Base-by-base conservation (phyloP, 495 filamentous ascomycete species). In the Hypoxylon perforatum region DNA sequence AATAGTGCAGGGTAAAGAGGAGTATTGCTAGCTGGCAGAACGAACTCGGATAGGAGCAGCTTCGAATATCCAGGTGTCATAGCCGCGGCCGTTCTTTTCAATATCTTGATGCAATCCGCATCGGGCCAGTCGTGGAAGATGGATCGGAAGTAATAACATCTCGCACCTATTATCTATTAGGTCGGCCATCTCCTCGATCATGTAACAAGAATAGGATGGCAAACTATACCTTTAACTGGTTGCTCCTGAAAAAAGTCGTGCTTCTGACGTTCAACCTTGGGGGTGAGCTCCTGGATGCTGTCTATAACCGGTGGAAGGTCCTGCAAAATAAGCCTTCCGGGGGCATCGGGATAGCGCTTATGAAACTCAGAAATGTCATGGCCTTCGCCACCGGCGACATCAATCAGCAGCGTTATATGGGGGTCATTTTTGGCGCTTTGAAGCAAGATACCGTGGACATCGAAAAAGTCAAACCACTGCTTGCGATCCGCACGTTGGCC, bases 381-480 rank as follows among this genome's bases (percentile, higher is more conserved):
- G 3, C 83, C 82, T 12, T 75, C 59, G 6, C 76, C 75, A 4
- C 80, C 83, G 9, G 76, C 83, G 4, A 86, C 69, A 66, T 88
- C 85, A 19, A 87, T 78, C 5, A 86, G 54, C 1, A 88, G 67
- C 12, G 79, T 73, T 0, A 72, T 69, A 17, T 73, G 62, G 7
- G 74, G 36, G 44, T 79, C 67, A 35, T 15, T 11, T 12, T 75
- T 54, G 11, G 36, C 54, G 7, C 45, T 50, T 6, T 53, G 15
- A 28, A 63, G 54, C 19, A 69, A 36, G 22, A 57, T 65, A 2
- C 22, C 39, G 9, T 58, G 36, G 8, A 61, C 15, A 18, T 68
- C 55, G 18, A 50, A 51, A 56, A 67, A 67, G 17, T 62, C 50
- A 19, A 66, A 57, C 64, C 63, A 67, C 28, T 61, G 57, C 9